Percentiles rank a stretch among this genome's conserved stretches.
Evolutionary conservation across 2,329 filamentous ascomycete species (phyloP).

Genomic region (Fusarium coicis): DNA sequence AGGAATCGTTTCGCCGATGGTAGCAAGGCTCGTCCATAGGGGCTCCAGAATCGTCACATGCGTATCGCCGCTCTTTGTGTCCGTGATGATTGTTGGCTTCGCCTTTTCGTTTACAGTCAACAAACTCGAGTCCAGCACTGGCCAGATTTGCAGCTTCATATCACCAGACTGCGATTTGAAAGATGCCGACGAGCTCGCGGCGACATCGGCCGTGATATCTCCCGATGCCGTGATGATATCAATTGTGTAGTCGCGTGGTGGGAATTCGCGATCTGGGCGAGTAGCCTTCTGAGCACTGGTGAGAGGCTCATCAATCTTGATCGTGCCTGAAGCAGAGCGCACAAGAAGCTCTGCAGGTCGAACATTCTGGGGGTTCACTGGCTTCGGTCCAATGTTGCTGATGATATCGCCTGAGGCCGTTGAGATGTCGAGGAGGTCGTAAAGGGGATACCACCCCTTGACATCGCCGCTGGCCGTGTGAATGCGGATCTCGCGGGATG

Average conservation of each 20-base stretch:
- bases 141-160: conserved; percentile 55
- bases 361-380: conserved; percentile 48
- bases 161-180: conserved; percentile 56
- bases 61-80: conserved; percentile 57
- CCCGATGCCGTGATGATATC: conserved; percentile 59
- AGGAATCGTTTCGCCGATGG: conserved; percentile 10
- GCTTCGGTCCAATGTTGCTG: conserved; percentile 55
- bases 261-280: conserved; percentile 47
- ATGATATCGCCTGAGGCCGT: conserved; percentile 57
- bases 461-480: conserved; percentile 57
- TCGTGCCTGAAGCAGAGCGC: conserved; percentile 55
- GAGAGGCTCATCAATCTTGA: conserved; percentile 57
- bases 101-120: conserved; percentile 4
- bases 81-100: conserved; percentile 52
- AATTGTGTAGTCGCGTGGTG: conserved; percentile 60
- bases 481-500: conserved; percentile 56
- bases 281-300: conserved; percentile 24
- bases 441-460: conserved; percentile 61
- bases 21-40: conserved; percentile 50
- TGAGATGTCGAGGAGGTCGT: conserved; percentile 58
- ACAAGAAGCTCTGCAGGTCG: conserved; percentile 55
- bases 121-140: conserved; percentile 52
- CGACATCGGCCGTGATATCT: conserved; percentile 52
- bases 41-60: conserved; percentile 56
- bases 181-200: conserved; percentile 51